Evolutionary conservation across 2,329 filamentous ascomycete genomes (phyloP).

Genomic region (Aspergillus felis): DNA sequence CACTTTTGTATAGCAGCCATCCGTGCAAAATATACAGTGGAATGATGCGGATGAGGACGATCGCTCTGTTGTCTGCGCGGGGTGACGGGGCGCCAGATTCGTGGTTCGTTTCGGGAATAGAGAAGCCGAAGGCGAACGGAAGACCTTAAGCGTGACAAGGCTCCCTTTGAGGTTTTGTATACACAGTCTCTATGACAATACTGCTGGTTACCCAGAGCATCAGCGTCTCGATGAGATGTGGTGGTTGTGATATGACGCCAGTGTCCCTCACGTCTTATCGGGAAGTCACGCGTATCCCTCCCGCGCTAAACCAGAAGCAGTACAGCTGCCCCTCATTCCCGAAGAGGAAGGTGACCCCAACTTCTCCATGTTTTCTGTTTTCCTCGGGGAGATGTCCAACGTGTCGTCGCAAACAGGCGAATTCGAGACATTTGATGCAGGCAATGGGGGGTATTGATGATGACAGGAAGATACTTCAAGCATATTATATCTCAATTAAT

Average conservation of each 20-base stretch:
- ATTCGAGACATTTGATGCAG: not conserved
- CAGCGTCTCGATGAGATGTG: not conserved
- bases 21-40: constrained; percentile 11
- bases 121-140: constrained; percentile 52
- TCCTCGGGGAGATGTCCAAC: not conserved
- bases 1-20: not conserved
- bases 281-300: not conserved
- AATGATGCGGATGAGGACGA: constrained; percentile 25
- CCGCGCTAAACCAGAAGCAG: not conserved
- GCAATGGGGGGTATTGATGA: not conserved
- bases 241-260: not conserved
- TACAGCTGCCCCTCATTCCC: not conserved
- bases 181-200: not conserved
- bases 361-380: not conserved
- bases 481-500: not conserved
- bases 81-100: constrained; percentile 8
- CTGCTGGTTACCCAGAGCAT: not conserved
- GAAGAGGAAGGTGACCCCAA: not conserved
- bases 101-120: constrained; percentile 15
- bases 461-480: not conserved
- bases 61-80: constrained; percentile 25
- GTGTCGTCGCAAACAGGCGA: not conserved
- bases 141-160: constrained; percentile 89
- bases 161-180: not conserved
- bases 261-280: not conserved